phyloP scores from a whole-genome alignment of 371 early-diverging fungal species.

The Mucor irregularis region DNA sequence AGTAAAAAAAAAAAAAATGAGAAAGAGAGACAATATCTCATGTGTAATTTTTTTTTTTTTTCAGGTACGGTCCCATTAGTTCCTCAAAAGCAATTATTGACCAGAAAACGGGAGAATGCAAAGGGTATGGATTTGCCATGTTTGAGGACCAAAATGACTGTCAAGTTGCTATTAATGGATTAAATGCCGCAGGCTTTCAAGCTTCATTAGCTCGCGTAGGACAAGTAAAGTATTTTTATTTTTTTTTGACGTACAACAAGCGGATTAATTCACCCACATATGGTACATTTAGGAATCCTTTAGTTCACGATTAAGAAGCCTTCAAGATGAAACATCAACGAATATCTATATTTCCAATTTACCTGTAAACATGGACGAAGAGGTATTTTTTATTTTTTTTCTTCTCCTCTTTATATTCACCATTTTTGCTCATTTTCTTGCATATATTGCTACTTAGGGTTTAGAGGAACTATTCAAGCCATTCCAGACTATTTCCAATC shows the following conservation, averaged over 20 bases:
- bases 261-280: too few species aligned
- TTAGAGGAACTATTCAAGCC: slow-evolving; percentile 68
- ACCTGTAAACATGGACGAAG: slow-evolving; percentile 70
- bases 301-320: slow-evolving; percentile 67
- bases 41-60: too few species aligned
- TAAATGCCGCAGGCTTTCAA: slow-evolving; percentile 64
- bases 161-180: slow-evolving; percentile 63
- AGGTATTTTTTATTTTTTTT: too few species aligned
- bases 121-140: slow-evolving; percentile 92
- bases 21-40: too few species aligned
- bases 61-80: slow-evolving; percentile 73
- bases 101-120: slow-evolving; percentile 75
- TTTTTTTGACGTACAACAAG: too few species aligned
- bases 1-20: too few species aligned
- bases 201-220: slow-evolving; percentile 76
- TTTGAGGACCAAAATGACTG: slow-evolving; percentile 74
- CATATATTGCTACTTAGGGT: too few species aligned
- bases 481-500: slow-evolving; percentile 64
- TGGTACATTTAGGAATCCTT: slow-evolving; percentile 76
- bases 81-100: slow-evolving; percentile 87
- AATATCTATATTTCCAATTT: slow-evolving; percentile 86
- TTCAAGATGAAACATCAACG: slow-evolving; percentile 76
- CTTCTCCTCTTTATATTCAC: too few species aligned
- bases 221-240: slow-evolving; percentile 28
- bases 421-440: too few species aligned